Percentiles rank a stretch among this genome's conserved stretches.
Evolutionary conservation across 1,284 basidiomycete genomes (phyloP).

Genomic region (Rhodotorula sp.): DNA sequence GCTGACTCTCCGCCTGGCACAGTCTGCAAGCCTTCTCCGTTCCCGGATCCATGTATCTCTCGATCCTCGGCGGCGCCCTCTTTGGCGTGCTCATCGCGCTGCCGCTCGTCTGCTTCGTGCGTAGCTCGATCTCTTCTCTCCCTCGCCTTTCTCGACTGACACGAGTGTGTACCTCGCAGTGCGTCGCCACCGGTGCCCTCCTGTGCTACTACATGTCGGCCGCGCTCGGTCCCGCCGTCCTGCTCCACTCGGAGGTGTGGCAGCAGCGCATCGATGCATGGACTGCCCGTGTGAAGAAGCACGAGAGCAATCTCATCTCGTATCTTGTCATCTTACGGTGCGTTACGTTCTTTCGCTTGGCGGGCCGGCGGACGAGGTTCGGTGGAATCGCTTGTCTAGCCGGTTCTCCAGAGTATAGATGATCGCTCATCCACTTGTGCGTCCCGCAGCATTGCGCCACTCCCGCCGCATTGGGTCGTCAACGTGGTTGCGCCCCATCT

Average conservation of each 20-base stretch:
- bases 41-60: slow-evolving; percentile 97
- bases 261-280: slow-evolving; percentile 74
- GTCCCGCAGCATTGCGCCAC: slow-evolving; percentile 73
- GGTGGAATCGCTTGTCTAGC: neutral
- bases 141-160: neutral
- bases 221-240: slow-evolving; percentile 82
- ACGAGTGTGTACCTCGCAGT: slow-evolving; percentile 49
- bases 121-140: slow-evolving; percentile 35
- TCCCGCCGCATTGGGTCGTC: slow-evolving; percentile 92
- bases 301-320: slow-evolving; percentile 76
- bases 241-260: slow-evolving; percentile 74
- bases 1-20: slow-evolving; percentile 18
- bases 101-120: slow-evolving; percentile 76
- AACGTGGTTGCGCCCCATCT: slow-evolving; percentile 93
- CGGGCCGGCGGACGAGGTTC: neutral
- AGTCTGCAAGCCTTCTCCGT: slow-evolving; percentile 95
- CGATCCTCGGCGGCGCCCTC: slow-evolving; percentile 91
- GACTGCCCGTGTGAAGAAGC: slow-evolving; percentile 69
- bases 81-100: slow-evolving; percentile 90
- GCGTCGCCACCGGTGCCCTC: slow-evolving; percentile 85
- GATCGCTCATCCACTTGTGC: no score
- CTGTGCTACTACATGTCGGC: slow-evolving; percentile 91
- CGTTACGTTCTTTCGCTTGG: slow-evolving; percentile 10
- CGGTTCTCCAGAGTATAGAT: no score
- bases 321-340: slow-evolving; percentile 79